Evolutionary conservation across 2,329 filamentous ascomycete species (phyloP).

Genomic region (Paecilomyces dactylethromorphus): DNA sequence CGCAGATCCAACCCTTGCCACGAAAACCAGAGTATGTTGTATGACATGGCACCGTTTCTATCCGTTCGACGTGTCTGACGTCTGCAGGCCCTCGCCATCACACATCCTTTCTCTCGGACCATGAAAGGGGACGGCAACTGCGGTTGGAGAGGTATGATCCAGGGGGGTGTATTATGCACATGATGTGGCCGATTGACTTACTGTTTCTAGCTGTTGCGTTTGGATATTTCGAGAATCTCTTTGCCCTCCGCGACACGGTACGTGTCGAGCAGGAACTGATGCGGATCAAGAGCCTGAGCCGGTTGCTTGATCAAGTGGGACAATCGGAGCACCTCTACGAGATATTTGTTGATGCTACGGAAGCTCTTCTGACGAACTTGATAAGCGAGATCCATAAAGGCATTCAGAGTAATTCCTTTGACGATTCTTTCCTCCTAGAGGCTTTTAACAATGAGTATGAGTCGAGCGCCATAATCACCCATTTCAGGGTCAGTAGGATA

Average conservation of each 20-base stretch:
- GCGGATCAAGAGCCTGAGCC: conserved; percentile 65
- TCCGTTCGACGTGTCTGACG: conserved; percentile 5
- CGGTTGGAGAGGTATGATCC: conserved; percentile 84
- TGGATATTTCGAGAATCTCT: conserved; percentile 81
- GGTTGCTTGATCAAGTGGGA: conserved; percentile 62
- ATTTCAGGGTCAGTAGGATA: conserved; percentile 55
- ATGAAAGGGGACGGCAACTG: conserved; percentile 93
- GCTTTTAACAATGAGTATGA: conserved; percentile 66
- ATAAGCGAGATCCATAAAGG: conserved; percentile 49
- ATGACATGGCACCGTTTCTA: neutral
- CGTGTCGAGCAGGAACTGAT: conserved; percentile 64
- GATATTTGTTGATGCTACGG: conserved; percentile 74
- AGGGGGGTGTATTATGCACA: conserved; percentile 2
- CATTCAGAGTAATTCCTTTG: conserved; percentile 51
- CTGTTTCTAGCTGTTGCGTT: conserved; percentile 70
- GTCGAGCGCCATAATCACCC: conserved; percentile 76
- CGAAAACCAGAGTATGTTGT: conserved; percentile 69
- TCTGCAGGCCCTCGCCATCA: conserved; percentile 66
- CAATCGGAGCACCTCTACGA: conserved; percentile 66
- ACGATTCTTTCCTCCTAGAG: conserved; percentile 51
- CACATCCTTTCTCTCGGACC: conserved; percentile 80
- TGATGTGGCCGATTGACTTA: conserved; percentile 7
- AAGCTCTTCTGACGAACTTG: conserved; percentile 60
- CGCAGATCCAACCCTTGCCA: conserved; percentile 75
- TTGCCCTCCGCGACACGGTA: conserved; percentile 58